phyloP scores from a whole-genome alignment of 2,329 filamentous ascomycete genomes.

The Ascocoryne sarcoides region DNA sequence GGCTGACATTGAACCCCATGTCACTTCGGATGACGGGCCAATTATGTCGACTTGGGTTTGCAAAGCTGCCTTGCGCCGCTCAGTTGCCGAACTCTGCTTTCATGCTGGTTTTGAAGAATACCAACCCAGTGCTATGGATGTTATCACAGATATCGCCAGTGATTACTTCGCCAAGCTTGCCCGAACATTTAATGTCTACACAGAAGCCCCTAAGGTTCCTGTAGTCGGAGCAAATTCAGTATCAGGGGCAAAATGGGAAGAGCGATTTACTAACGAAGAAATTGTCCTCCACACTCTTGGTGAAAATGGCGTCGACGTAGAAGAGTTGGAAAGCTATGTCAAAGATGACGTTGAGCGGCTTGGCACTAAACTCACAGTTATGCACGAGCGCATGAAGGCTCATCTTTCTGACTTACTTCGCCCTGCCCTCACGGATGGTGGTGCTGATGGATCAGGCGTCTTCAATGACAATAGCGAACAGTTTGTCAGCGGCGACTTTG shows the following conservation, averaged over 20 bases:
- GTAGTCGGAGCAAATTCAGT: constrained; percentile 34
- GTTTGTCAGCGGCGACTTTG: constrained; percentile 93
- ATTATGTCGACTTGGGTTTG: constrained; percentile 79
- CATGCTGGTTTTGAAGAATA: constrained; percentile 95
- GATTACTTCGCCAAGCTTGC: constrained; percentile 85
- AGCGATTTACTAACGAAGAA: constrained; percentile 74
- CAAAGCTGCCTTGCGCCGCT: constrained; percentile 76
- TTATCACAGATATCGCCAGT: constrained; percentile 78
- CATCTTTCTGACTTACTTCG: constrained; percentile 90
- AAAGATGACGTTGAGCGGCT: constrained; percentile 90
- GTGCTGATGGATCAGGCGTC: constrained; percentile 75
- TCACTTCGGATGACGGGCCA: constrained; percentile 79
- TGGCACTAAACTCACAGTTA: constrained; percentile 65
- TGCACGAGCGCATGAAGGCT: constrained; percentile 91
- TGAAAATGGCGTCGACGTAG: constrained; percentile 75
- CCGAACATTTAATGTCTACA: constrained; percentile 71
- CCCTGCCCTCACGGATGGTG: constrained; percentile 73
- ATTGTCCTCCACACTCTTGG: constrained; percentile 77
- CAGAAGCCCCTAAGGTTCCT: constrained; percentile 70
- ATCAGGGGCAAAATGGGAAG: constrained; percentile 40
- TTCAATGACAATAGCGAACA: constrained; percentile 98
- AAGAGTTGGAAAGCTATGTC: constrained; percentile 74
- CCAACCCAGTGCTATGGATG: constrained; percentile 86
- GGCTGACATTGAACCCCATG: constrained; percentile 77
- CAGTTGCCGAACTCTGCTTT: constrained; percentile 90